Base-by-base conservation (phyloP, 2,329 filamentous ascomycete species). In the Diatrype stigma region DNA sequence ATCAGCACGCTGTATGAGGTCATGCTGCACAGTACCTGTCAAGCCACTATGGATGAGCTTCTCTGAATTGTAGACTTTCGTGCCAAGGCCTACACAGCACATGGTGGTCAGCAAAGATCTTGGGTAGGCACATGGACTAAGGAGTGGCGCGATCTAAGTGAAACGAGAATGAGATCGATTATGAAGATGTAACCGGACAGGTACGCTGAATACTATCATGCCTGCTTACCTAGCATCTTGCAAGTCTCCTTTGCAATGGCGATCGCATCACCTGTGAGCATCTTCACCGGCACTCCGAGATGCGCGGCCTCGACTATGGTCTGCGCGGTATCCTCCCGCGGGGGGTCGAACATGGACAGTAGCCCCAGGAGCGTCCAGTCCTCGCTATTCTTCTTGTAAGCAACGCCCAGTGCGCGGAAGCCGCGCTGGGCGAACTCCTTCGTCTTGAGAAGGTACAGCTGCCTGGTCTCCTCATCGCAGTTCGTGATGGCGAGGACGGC, bases 191-290 rank as follows among this genome's bases (percentile, higher is more conserved):
- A n/a, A n/a, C n/a, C n/a, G n/a, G n/a, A n/a, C n/a, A n/a, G n/a
- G n/a, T n/a, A n/a, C n/a, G n/a, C n/a, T n/a, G n/a, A n/a, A n/a
- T n/a, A n/a, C n/a, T n/a, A n/a, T n/a, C n/a, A 30, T 30, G 26
- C 26, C 26, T 6, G 26, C 10, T 30, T 30, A 59, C 86, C 85
- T 68, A 90, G 78, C 84, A 89, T 89, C 76, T 89, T 88, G 81
- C 86, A 90, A 60, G 86, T 90, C 73, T 90, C 86, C 76, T 89
- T 89, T 53, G 86, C 86, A 59, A 90, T 90, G 62, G 86, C 86
- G 62, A 89, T 87, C 58, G 86, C 86, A 67, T 90, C 86, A 80
- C 86, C 86, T 73, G 86, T 90, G 70, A 90, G 76, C 86, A 90
- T 90, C 82, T 90, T 90, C 61, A 90, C 86, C 58, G 81, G 83